Conservation (phyloP, 345 rosid genomes). For the Eucalyptus dawsonii region DNA sequence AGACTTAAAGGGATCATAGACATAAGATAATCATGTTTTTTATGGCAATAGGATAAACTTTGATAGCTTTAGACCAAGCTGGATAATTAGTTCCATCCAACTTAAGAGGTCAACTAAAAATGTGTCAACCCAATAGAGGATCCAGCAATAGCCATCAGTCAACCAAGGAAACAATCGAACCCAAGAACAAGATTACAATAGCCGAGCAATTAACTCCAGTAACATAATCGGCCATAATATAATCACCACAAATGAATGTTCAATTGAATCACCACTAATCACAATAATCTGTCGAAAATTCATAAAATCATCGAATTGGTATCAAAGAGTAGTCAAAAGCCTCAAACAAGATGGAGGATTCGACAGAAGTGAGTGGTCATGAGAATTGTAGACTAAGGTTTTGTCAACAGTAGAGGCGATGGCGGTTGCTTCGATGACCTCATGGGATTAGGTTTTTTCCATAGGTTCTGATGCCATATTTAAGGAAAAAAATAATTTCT, state of each 20-base stretch:
- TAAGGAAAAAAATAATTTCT: too few relatives aligned
- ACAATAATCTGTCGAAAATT: not conserved
- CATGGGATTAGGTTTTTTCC: not conserved
- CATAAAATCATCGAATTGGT: not conserved
- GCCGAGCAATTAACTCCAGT: not conserved
- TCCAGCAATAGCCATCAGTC: not conserved
- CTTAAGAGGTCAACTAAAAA: not conserved
- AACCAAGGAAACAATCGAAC: not conserved
- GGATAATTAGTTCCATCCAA: not conserved
- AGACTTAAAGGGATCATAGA: not conserved
- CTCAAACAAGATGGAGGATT: not conserved
- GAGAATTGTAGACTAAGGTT: not conserved
- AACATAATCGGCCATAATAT: not conserved
- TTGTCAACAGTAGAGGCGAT: accelerated
- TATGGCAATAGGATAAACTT: too few relatives aligned
- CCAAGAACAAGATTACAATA: not conserved
- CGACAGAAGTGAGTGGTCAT: not conserved
- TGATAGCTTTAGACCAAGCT: not conserved
- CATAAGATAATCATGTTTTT: too few relatives aligned
- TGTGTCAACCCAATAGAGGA: not conserved
- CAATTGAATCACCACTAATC: not conserved
- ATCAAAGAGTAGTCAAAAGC: not conserved
- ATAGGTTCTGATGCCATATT: not conserved
- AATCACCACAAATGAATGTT: not conserved
- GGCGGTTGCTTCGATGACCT: not conserved